Base-by-base conservation (phyloP, 192 early-diverging fungal genomes). In the Ramicandelaber brevisporus region DNA sequence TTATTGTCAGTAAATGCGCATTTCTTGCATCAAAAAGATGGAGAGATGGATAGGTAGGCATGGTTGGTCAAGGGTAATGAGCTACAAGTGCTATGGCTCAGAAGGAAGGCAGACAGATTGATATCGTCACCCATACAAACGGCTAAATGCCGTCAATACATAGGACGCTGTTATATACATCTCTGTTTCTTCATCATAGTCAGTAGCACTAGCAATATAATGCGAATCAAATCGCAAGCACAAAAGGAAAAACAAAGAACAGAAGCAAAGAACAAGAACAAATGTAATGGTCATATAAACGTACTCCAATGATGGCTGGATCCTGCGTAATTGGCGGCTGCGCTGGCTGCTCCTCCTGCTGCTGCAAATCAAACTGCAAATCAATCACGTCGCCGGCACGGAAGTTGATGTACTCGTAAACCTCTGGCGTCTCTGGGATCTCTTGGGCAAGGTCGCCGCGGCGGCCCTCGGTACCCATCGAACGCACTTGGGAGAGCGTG, bases 391-490 rank as follows among this genome's bases (percentile, higher is more conserved):
- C 92, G 10, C 74, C 66, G 11, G 84, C 92, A 19, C 84, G 67
- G 48, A 97, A 97, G 16, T 86, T 75, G 38, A 97, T 88, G 38
- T 64, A 79, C 34, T 82, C 78, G 52, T 78, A 97, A 21, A 84
- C 55, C 41, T 78, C 70, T 19, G 80, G 73, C 10, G 69, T 68
- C 0, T 73, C 52, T n/a, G 72, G 73, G 33, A 97, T 80, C 46
- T 92, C 87, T 33, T 92, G 72, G 27, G 47, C 34, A 6, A 68
- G 70, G 34, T 78, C 67, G 15, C 48, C 55, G 27, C 59, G 53
- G 16, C 90, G 73, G 37, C 87, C 87, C 50, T 97, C 90, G 1
- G 90, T 97, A 34, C 90, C 90, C 51, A 71, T 78, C n/a, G 83
- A 88, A 26, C 70, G 70, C 29, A 85, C 82, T 51, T 88, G 61